Conservation (phyloP, 768 basidiomycete genomes). For the Lanmaoa rubissima region DNA sequence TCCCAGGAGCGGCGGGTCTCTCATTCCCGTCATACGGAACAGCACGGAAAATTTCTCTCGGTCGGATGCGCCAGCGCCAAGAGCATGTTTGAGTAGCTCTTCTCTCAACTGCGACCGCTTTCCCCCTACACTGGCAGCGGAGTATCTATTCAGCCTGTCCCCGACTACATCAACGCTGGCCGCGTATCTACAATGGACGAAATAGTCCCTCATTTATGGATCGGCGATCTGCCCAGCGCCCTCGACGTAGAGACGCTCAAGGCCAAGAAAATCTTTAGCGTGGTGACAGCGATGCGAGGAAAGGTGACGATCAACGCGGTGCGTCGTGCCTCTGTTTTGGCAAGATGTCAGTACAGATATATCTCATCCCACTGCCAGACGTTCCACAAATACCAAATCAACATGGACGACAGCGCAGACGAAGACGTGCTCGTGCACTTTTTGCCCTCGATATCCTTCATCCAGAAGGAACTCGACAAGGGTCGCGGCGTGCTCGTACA, state of each 20-base stretch:
- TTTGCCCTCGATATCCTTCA: conserved; percentile 78
- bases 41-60: too few relatives aligned
- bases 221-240: conserved; percentile 77
- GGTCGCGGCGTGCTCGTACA: conserved; percentile 81
- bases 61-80: not conserved
- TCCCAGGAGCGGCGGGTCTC: too few relatives aligned
- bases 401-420: conserved; percentile 71
- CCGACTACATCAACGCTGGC: not conserved
- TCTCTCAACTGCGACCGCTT: not conserved
- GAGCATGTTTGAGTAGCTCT: not conserved
- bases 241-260: conserved; percentile 59
- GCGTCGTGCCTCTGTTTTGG: not conserved
- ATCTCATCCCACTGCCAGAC: conserved; percentile 45
- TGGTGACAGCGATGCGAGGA: conserved; percentile 72
- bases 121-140: not conserved
- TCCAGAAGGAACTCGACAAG: conserved; percentile 73
- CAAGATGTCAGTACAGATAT: not conserved
- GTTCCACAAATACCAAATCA: conserved; percentile 76
- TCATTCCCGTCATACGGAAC: not conserved
- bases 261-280: conserved; percentile 70
- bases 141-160: not conserved
- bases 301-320: conserved; percentile 66
- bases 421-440: conserved; percentile 80
- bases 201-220: conserved; percentile 77
- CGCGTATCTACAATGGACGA: conserved; percentile 58